These are phyloP conservation scores for Samsoniella hepiali DNA, from an alignment of 2,329 filamentous ascomycete species.

Conservation along the genomic window DNA sequence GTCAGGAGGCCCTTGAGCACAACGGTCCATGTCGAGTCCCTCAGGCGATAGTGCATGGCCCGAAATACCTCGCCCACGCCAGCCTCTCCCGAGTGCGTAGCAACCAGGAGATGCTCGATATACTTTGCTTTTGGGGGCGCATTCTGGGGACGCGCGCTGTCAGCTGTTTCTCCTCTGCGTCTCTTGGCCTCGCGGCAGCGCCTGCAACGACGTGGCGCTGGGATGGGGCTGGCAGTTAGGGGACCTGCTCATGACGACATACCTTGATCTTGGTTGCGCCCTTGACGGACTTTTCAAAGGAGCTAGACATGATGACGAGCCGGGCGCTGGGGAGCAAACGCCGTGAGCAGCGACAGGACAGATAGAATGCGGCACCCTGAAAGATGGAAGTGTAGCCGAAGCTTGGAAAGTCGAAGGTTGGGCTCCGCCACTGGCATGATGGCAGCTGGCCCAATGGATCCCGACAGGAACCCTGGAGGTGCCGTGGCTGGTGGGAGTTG, in stretches of 20 bases:
- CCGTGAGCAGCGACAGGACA: constrained; percentile 12
- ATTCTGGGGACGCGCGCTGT: constrained; percentile 51
- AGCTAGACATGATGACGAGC: constrained; percentile 64
- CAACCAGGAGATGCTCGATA: constrained; percentile 95
- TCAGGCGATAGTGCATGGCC: constrained; percentile 79
- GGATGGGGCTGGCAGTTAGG: not conserved
- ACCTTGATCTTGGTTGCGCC: constrained; percentile 98
- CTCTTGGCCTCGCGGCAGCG: not conserved
- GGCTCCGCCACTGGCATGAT: constrained; percentile 12
- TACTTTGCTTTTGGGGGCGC: constrained; percentile 98
- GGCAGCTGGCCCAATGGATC: constrained; percentile 10
- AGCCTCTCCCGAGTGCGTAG: constrained; percentile 90
- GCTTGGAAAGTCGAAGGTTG: constrained; percentile 17
- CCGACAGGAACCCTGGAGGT: constrained; percentile 1
- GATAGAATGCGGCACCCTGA: constrained; percentile 5
- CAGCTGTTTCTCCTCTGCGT: not conserved
- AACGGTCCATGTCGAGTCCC: constrained; percentile 99
- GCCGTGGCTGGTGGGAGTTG: not conserved
- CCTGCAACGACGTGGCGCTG: constrained; percentile 4
- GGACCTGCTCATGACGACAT: constrained; percentile 5
- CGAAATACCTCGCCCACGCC: constrained; percentile 96
- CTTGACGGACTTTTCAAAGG: constrained; percentile 98
- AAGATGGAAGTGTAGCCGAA: constrained; percentile 14
- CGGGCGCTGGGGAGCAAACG: constrained; percentile 20
- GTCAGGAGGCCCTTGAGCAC: constrained; percentile 98